Conservation (phyloP, 441 rosid genomes). For the Populus trichocarpa region DNA sequence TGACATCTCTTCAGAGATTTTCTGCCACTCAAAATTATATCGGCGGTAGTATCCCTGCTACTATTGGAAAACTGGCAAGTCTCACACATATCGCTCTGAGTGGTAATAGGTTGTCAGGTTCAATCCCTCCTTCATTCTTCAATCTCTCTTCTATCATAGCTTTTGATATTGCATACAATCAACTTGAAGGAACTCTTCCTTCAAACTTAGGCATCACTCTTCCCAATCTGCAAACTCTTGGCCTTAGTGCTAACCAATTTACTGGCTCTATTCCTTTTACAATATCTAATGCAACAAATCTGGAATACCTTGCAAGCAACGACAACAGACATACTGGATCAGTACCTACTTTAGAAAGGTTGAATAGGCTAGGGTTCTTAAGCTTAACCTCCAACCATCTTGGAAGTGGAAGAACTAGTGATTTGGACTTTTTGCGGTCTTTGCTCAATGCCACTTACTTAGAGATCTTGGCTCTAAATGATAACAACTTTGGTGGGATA, state of each 20-base stretch:
- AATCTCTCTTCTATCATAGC: constrained; percentile 17
- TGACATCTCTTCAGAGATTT: constrained; percentile 10
- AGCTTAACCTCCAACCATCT: neutral
- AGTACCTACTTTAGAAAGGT: neutral
- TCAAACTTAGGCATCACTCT: constrained; percentile 14
- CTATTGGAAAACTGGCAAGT: constrained; percentile 9
- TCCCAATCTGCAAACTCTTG: constrained; percentile 7
- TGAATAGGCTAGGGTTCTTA: neutral
- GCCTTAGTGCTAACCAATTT: neutral
- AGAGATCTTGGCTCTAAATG: neutral
- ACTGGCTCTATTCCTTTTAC: constrained; percentile 24
- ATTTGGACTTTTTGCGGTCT: constrained; percentile 21
- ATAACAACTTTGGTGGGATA: constrained; percentile 17
- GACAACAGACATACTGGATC: no score
- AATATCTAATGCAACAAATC: constrained; percentile 23
- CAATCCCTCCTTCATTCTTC: constrained; percentile 28
- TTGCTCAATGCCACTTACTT: constrained; percentile 20
- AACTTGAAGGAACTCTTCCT: constrained; percentile 23
- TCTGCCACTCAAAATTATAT: constrained; percentile 3
- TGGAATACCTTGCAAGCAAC: neutral
- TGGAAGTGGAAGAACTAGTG: constrained; percentile 17
- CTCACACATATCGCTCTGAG: neutral
- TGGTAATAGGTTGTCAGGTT: constrained; percentile 8
- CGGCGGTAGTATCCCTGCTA: constrained; percentile 20
- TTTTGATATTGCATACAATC: neutral